phyloP scores from a whole-genome alignment of 495 filamentous ascomycete species.

The Aspergillus egyptiacus region DNA sequence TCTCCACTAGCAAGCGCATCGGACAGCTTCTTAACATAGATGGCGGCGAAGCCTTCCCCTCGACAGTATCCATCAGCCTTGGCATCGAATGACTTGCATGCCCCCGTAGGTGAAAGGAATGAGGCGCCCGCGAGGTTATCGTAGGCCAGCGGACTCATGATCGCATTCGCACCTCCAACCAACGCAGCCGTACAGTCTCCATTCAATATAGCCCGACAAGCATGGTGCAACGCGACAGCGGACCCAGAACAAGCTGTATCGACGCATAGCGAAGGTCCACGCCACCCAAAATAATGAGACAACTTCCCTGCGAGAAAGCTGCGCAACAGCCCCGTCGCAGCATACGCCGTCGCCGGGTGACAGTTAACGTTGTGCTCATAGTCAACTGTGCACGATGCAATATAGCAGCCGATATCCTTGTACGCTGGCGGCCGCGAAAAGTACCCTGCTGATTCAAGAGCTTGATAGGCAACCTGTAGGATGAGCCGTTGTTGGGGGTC shows the following conservation, averaged over 20 bases:
- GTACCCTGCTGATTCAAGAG: slow-evolving; percentile 42
- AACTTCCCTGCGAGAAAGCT: slow-evolving; percentile 35
- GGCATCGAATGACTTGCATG: slow-evolving; percentile 67
- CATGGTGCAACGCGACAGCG: slow-evolving; percentile 35
- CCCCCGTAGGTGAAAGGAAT: slow-evolving; percentile 38
- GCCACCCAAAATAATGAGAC: slow-evolving; percentile 45
- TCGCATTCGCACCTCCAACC: slow-evolving; percentile 39
- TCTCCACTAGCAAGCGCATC: slow-evolving; percentile 59
- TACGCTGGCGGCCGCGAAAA: slow-evolving; percentile 14
- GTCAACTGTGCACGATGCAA: slow-evolving; percentile 28
- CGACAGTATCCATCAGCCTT: slow-evolving; percentile 70
- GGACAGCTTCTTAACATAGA: slow-evolving; percentile 61
- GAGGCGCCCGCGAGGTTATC: slow-evolving; percentile 34
- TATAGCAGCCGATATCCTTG: slow-evolving; percentile 30
- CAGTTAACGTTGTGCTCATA: slow-evolving; percentile 38
- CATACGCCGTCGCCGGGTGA: slow-evolving; percentile 30
- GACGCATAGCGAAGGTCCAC: slow-evolving; percentile 37
- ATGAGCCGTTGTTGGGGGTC: slow-evolving; percentile 50
- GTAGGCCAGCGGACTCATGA: slow-evolving; percentile 29
- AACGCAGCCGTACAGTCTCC: slow-evolving; percentile 37
- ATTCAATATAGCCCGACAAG: slow-evolving; percentile 30
- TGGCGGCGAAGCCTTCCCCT: slow-evolving; percentile 57
- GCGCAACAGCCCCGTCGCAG: slow-evolving; percentile 31
- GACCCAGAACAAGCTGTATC: slow-evolving; percentile 48
- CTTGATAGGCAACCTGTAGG: slow-evolving; percentile 46